phyloP scores from a whole-genome alignment of 805 yeast genomes.

The Tetrapisispora nanseiensis region DNA sequence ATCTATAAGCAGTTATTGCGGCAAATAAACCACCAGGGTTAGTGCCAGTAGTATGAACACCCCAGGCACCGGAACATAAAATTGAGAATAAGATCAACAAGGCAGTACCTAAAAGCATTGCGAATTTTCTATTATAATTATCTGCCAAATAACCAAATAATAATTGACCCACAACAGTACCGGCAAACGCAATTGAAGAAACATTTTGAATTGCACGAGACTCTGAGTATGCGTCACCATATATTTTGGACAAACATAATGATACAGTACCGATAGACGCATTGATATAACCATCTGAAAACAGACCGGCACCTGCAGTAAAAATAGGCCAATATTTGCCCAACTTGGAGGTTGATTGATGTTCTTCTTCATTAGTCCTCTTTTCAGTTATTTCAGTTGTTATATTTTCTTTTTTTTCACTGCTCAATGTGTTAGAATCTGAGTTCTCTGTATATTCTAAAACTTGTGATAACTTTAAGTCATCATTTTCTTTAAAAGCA shows the following conservation, averaged over 20 bases:
- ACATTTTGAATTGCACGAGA: conserved; percentile 72
- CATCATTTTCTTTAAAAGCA: not conserved
- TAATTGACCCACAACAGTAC: conserved; percentile 82
- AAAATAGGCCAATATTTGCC: conserved; percentile 54
- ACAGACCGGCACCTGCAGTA: conserved; percentile 85
- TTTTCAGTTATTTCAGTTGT: not conserved
- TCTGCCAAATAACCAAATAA: conserved; percentile 75
- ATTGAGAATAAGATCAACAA: conserved; percentile 71
- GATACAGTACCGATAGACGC: conserved; percentile 73
- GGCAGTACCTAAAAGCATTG: conserved; percentile 71
- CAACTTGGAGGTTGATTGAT: not conserved
- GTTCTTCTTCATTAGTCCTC: not conserved
- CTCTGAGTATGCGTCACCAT: conserved; percentile 49
- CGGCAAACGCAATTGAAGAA: conserved; percentile 81
- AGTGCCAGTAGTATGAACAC: conserved; percentile 44
- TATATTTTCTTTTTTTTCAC: not conserved
- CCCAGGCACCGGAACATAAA: conserved; percentile 82
- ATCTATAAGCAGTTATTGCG: conserved; percentile 75
- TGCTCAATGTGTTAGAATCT: not conserved
- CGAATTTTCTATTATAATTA: conserved; percentile 66
- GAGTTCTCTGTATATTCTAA: not conserved
- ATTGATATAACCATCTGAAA: conserved; percentile 88
- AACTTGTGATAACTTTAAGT: not conserved
- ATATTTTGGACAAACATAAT: conserved; percentile 56
- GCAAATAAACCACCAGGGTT: conserved; percentile 62